phyloP scores from a whole-genome alignment of 768 basidiomycete genomes.

The Pleurotus sapidus region DNA sequence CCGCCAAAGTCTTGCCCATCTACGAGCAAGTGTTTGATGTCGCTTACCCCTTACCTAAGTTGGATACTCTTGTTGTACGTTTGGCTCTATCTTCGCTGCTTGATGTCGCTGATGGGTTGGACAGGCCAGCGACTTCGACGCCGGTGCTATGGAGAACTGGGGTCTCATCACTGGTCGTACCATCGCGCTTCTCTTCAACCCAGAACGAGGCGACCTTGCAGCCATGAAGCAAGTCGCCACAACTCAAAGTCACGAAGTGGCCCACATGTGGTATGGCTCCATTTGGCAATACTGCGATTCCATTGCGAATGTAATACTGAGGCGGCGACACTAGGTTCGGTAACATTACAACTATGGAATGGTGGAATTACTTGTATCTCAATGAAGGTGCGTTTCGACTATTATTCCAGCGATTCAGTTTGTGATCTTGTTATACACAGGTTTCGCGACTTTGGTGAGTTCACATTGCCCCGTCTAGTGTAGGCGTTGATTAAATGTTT shows the following conservation, averaged over 20 bases:
- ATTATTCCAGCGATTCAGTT: background rate
- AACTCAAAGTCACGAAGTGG: slow-evolving; percentile 84
- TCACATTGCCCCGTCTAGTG: background rate
- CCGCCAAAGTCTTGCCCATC: slow-evolving; percentile 75
- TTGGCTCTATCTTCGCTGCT: background rate
- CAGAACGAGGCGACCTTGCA: slow-evolving; percentile 64
- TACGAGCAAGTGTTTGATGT: slow-evolving; percentile 93
- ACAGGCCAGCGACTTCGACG: slow-evolving; percentile 84
- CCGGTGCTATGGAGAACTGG: slow-evolving; percentile 95
- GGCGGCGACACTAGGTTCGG: slow-evolving; percentile 62
- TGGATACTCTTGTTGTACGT: slow-evolving; percentile 85
- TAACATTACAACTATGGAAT: slow-evolving; percentile 90
- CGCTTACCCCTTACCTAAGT: slow-evolving; percentile 89
- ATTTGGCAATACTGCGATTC: background rate
- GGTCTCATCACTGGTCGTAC: slow-evolving; percentile 91
- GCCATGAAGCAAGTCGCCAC: slow-evolving; percentile 79
- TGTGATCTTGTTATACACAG: slow-evolving; percentile 27
- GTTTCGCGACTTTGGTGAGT: slow-evolving; percentile 82
- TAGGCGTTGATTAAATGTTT: background rate
- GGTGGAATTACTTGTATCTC: slow-evolving; percentile 86
- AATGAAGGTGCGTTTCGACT: slow-evolving; percentile 58
- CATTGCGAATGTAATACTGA: background rate
- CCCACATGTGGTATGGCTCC: slow-evolving; percentile 69
- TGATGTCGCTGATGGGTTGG: background rate
- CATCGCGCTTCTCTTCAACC: slow-evolving; percentile 75